Evolutionary conservation across 139 green algal genomes (phyloP).

Genomic region (Chlorella sp.): DNA sequence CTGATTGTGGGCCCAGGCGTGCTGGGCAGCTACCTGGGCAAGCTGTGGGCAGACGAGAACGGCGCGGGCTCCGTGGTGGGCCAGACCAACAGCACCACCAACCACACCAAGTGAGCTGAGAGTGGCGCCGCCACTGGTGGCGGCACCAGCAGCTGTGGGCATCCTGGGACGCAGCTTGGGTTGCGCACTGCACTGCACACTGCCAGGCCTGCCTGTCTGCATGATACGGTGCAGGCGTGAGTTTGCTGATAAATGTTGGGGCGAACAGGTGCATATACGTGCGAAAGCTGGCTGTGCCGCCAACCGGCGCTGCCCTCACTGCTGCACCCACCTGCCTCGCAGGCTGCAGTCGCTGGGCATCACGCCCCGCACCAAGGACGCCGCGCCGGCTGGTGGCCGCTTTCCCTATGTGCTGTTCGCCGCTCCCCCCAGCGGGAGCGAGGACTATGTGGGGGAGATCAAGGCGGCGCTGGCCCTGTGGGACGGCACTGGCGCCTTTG

Average conservation of each 20-base stretch:
- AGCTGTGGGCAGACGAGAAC: conserved; percentile 80
- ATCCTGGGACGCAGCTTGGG: no score
- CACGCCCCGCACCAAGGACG: conserved; percentile 56
- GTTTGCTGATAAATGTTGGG: no score
- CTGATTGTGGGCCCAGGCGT: conserved; percentile 92
- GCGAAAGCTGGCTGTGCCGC: no score
- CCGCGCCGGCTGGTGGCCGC: conserved; percentile 32
- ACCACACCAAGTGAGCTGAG: conserved; percentile 75
- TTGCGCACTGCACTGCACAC: no score
- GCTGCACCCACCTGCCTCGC: neutral
- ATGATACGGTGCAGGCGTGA: no score
- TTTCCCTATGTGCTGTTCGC: conserved; percentile 92
- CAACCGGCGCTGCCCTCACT: no score
- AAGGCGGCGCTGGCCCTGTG: conserved; percentile 75
- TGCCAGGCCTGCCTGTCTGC: no score
- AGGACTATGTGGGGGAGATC: conserved; percentile 89
- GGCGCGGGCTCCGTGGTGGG: conserved; percentile 78
- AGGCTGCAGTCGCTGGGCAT: conserved; percentile 85
- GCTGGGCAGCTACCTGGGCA: conserved; percentile 81
- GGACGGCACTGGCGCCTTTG: conserved; percentile 85
- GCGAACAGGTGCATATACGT: no score
- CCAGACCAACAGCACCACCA: conserved; percentile 89
- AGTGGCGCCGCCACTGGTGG: no score
- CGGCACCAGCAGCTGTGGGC: no score
- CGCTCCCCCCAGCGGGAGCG: conserved; percentile 89